Conservation (phyloP, 2,329 filamentous ascomycete genomes). For the Trichoderma semiorbis region DNA sequence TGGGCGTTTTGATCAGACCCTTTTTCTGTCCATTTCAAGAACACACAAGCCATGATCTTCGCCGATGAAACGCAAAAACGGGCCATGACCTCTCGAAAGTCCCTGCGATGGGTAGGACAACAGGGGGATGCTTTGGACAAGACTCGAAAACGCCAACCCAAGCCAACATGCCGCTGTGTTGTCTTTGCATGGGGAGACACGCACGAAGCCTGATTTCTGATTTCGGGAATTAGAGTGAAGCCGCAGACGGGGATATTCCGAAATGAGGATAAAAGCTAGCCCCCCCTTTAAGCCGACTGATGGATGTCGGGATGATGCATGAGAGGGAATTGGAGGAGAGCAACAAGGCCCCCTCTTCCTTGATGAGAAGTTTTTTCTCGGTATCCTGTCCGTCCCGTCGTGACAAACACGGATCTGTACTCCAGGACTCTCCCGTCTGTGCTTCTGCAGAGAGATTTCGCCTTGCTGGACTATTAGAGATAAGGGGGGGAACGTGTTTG, state of each 20-base stretch:
- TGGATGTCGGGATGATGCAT: background rate
- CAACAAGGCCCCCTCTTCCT: background rate
- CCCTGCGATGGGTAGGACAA: background rate
- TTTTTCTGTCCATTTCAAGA: background rate
- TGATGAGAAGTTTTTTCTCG: background rate
- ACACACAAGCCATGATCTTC: background rate
- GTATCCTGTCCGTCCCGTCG: background rate
- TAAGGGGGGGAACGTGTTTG: background rate
- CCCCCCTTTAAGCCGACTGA: background rate
- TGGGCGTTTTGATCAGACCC: background rate
- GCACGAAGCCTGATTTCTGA: background rate
- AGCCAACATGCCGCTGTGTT: background rate
- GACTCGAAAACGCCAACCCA: background rate
- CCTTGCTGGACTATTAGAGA: background rate
- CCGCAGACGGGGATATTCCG: background rate
- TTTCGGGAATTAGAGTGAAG: background rate
- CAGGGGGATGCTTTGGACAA: background rate
- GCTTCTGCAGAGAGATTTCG: background rate
- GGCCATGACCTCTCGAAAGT: background rate
- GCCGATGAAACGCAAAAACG: background rate
- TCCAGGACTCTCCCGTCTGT: background rate
- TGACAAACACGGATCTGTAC: slow-evolving; percentile 9
- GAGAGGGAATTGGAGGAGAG: background rate
- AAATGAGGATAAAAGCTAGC: background rate
- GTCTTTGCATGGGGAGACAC: background rate